These are phyloP conservation scores for Kodamaea sp. DNA, from an alignment of 1,139 yeast species.

Conservation along the genomic window DNA sequence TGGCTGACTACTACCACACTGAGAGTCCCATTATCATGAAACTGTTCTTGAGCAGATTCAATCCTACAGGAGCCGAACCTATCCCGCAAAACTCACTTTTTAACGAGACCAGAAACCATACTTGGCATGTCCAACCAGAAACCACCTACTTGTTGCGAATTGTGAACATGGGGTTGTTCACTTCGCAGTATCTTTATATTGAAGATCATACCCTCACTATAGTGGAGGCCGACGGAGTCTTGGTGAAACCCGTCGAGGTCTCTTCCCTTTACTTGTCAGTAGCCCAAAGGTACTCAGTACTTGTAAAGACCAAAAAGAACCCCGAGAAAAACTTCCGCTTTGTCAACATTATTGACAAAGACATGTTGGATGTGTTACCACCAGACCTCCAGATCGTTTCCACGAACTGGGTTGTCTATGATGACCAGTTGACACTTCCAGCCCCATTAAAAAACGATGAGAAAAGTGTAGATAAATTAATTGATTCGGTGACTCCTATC, in stretches of 20 bases:
- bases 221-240: constrained; percentile 75
- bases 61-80: constrained; percentile 86
- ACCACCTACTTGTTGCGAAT: constrained; percentile 65
- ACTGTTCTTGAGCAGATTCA: constrained; percentile 58
- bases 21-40: constrained; percentile 45
- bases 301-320: constrained; percentile 53
- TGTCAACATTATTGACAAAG: constrained; percentile 60
- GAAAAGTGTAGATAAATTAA: constrained; percentile 23
- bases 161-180: constrained; percentile 68
- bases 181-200: constrained; percentile 65
- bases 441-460: constrained; percentile 13
- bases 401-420: constrained; percentile 57
- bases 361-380: constrained; percentile 68
- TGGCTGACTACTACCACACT: constrained; percentile 66
- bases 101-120: constrained; percentile 61
- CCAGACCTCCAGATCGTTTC: constrained; percentile 52
- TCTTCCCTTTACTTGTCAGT: constrained; percentile 62
- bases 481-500: constrained; percentile 23
- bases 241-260: constrained; percentile 58
- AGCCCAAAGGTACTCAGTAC: constrained; percentile 70
- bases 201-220: constrained; percentile 69
- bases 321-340: constrained; percentile 55
- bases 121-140: constrained; percentile 59
- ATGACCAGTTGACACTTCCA: constrained; percentile 28
- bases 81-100: constrained; percentile 66